phyloP scores from a whole-genome alignment of 331 rosid species.

The Stylosanthes scabra region DNA sequence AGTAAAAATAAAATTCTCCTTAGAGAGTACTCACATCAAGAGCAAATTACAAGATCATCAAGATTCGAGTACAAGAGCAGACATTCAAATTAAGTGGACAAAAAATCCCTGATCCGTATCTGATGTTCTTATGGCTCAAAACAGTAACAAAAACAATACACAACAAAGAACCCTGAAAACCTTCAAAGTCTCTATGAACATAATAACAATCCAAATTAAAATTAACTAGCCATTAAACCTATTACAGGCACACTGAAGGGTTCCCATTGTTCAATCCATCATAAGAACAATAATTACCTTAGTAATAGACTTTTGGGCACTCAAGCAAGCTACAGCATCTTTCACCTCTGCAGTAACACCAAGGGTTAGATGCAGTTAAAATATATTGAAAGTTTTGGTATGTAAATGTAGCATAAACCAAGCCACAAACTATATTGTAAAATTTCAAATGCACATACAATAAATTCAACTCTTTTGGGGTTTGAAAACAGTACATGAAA shows the following conservation, averaged over 20 bases:
- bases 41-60: constrained; percentile 8
- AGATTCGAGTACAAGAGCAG: background rate
- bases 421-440: constrained; percentile 12
- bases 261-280: constrained; percentile 15
- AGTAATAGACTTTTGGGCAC: constrained; percentile 65
- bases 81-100: background rate
- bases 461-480: background rate
- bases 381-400: constrained; percentile 15
- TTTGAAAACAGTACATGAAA: background rate
- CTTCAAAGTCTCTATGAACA: constrained; percentile 12
- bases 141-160: background rate
- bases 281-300: constrained; percentile 50
- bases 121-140: background rate
- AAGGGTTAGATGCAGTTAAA: constrained; percentile 12
- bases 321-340: constrained; percentile 57
- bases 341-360: constrained; percentile 69
- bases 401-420: background rate
- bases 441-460: background rate
- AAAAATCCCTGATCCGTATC: constrained; percentile 5
- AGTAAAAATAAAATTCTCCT: constrained; percentile 5
- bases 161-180: background rate
- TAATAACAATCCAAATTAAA: constrained; percentile 14
- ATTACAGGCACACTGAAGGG: background rate
- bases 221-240: constrained; percentile 18
- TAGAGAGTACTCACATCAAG: background rate